Percentiles rank a stretch among this genome's conserved stretches.
Evolutionary conservation across 495 filamentous ascomycete genomes (phyloP).

Genomic region (Penicillium antarcticum): DNA sequence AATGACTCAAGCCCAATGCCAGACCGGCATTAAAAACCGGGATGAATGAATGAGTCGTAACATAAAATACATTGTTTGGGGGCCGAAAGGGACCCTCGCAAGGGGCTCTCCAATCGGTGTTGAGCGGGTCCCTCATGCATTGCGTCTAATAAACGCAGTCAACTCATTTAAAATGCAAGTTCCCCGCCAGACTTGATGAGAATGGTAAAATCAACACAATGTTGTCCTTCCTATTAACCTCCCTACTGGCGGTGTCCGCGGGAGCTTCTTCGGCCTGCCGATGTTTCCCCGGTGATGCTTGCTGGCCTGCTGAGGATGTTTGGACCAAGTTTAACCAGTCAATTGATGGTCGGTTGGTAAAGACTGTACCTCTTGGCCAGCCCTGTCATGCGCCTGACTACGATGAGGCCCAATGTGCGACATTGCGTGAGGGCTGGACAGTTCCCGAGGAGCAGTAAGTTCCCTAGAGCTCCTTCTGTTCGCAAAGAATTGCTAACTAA

Average conservation of each 20-base stretch:
- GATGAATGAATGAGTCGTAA: no score
- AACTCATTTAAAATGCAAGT: not conserved
- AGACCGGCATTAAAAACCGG: no score
- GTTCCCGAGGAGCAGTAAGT: conserved; percentile 32
- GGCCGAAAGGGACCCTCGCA: no score
- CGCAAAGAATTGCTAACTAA: not conserved
- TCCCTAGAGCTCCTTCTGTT: not conserved
- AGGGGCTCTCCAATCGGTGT: no score
- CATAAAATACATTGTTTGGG: no score
- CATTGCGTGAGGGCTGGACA: conserved; percentile 25
- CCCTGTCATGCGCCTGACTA: conserved; percentile 46
- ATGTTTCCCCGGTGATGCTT: conserved; percentile 37
- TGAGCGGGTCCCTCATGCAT: no score
- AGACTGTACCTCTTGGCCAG: conserved; percentile 39
- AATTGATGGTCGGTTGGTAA: conserved; percentile 41
- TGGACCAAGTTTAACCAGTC: conserved; percentile 45
- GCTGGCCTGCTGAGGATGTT: conserved; percentile 41
- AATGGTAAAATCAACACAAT: not conserved
- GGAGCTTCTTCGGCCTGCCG: conserved; percentile 16
- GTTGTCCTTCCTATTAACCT: not conserved
- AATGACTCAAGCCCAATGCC: no score
- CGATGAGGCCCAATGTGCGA: conserved; percentile 25
- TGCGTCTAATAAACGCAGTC: no score
- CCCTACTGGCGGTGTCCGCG: conserved; percentile 6
- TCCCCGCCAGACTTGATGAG: not conserved